phyloP scores from a whole-genome alignment of 2,329 filamentous ascomycete species.

The Paecilomyces fulvus region DNA sequence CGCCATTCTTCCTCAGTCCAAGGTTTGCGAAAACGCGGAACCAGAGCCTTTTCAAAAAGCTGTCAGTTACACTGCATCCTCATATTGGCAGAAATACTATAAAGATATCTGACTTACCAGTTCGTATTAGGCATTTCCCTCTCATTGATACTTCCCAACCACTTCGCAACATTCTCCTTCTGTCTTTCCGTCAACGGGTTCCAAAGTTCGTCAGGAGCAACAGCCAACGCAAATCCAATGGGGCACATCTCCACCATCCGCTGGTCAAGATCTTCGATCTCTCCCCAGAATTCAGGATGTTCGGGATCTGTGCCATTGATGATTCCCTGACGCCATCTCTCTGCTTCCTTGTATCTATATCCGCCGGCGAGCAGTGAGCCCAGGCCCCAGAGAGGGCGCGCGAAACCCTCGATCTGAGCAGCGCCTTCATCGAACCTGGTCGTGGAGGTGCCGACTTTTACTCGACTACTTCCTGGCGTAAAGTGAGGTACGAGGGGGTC shows the following conservation, averaged over 20 bases:
- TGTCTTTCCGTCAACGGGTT: slow-evolving; percentile 54
- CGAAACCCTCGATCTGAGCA: slow-evolving; percentile 68
- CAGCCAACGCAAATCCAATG: slow-evolving; percentile 64
- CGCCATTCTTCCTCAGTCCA: slow-evolving; percentile 66
- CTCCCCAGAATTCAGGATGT: slow-evolving; percentile 66
- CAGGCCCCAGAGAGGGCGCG: slow-evolving; percentile 67
- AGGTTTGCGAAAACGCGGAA: slow-evolving; percentile 79
- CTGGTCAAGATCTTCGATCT: slow-evolving; percentile 67
- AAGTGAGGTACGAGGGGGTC: slow-evolving; percentile 65
- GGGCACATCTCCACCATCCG: slow-evolving; percentile 82
- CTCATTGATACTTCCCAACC: slow-evolving; percentile 70
- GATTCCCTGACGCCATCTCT: slow-evolving; percentile 62
- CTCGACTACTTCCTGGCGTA: slow-evolving; percentile 55
- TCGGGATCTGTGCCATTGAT: slow-evolving; percentile 63
- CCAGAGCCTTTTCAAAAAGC: slow-evolving; percentile 57
- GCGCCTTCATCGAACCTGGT: slow-evolving; percentile 71
- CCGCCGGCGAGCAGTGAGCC: slow-evolving; percentile 62
- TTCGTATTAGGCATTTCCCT: slow-evolving; percentile 65
- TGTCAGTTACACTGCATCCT: not conserved
- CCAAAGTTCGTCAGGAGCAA: slow-evolving; percentile 58
- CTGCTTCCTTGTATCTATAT: slow-evolving; percentile 54
- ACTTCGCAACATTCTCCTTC: slow-evolving; percentile 58
- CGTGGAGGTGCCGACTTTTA: slow-evolving; percentile 62
- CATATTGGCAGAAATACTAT: slow-evolving; percentile 42
- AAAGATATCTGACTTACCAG: slow-evolving; percentile 33